Evolutionary conservation across 75 land plant genomes (phyloP).

Genomic region (Picea sitchensis): DNA sequence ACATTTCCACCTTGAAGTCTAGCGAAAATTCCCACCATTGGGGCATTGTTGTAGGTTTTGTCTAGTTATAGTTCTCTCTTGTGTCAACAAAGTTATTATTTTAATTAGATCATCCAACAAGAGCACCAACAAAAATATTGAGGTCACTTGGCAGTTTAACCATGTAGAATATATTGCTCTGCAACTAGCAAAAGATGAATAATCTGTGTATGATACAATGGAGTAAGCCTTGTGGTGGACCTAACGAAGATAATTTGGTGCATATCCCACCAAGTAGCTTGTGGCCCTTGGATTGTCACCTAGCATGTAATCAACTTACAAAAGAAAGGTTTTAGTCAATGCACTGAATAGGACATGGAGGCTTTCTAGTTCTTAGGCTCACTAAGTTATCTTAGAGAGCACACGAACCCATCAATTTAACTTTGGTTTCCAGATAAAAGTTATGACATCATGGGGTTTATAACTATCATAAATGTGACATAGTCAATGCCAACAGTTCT

Average conservation of each 20-base stretch:
- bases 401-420: neutral
- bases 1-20: conserved; percentile 37
- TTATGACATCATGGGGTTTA: neutral
- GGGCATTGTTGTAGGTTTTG: conserved; percentile 85
- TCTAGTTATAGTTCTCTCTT: conserved; percentile 75
- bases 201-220: conserved; percentile 61
- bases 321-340: neutral
- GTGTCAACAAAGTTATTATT: conserved; percentile 78
- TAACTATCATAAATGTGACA: conserved; percentile 18
- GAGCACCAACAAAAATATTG: conserved; percentile 66
- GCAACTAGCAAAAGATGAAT: conserved; percentile 59
- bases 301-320: conserved; percentile 82
- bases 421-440: neutral
- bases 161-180: conserved; percentile 60
- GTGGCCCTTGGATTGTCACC: conserved; percentile 85
- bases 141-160: conserved; percentile 61
- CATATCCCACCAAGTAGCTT: conserved; percentile 92
- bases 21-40: conserved; percentile 72
- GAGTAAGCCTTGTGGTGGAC: conserved; percentile 87
- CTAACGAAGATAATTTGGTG: conserved; percentile 55
- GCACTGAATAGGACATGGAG: neutral
- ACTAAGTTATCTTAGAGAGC: neutral
- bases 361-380: too few relatives aligned
- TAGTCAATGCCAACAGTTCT: conserved; percentile 23
- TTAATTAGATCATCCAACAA: conserved; percentile 90